phyloP scores from a whole-genome alignment of 495 filamentous ascomycete species.

The Trichoderma gamsii region DNA sequence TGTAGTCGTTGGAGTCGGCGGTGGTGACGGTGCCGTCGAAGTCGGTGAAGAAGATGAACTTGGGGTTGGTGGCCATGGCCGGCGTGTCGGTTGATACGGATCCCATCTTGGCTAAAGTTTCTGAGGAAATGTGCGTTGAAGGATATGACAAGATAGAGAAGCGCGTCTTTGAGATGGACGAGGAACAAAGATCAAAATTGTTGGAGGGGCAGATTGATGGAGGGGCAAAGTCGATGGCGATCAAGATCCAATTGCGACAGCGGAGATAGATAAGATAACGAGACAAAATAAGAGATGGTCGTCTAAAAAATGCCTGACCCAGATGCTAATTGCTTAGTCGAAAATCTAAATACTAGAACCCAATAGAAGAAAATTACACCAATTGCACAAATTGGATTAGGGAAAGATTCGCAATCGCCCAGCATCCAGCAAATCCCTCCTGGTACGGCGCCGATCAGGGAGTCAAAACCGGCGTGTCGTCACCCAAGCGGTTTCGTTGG shows the following conservation, averaged over 20 bases:
- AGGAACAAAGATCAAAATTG: background rate
- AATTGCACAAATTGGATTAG: background rate
- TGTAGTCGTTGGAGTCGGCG: conserved; percentile 87
- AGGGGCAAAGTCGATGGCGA: background rate
- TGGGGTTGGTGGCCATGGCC: conserved; percentile 59
- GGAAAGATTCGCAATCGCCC: background rate
- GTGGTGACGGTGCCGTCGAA: conserved; percentile 95
- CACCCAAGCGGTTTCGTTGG: conserved; percentile 3
- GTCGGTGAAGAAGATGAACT: conserved; percentile 95
- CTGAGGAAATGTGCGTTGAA: background rate
- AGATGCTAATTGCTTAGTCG: background rate
- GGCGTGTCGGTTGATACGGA: conserved; percentile 23
- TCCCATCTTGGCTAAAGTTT: conserved; percentile 24
- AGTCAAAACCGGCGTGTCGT: background rate
- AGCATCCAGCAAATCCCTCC: background rate
- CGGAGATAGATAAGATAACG: background rate
- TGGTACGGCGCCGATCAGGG: background rate
- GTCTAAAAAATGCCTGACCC: too few relatives aligned
- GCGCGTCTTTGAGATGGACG: background rate
- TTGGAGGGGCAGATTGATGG: conserved; percentile 14
- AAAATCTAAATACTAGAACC: background rate
- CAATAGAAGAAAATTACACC: background rate
- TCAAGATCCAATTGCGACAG: background rate
- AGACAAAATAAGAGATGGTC: too few relatives aligned
- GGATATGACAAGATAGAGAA: background rate